A percentile compares a stretch with the other conserved stretches of the same genome.
Conservation (phyloP, 495 filamentous ascomycete genomes). For the Podospora anserina region DNA sequence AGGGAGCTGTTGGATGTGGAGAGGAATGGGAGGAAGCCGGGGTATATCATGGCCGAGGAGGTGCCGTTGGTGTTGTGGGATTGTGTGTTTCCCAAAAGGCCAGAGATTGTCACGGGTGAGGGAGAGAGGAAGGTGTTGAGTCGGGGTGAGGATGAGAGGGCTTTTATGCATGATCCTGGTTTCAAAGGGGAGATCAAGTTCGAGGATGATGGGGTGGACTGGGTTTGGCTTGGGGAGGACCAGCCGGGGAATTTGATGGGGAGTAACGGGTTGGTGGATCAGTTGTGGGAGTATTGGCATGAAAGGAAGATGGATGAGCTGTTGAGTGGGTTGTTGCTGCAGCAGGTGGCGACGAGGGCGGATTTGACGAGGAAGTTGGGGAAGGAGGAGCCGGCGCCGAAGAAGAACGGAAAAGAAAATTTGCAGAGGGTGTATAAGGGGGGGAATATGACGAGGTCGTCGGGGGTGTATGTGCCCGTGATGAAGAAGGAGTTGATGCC, state of each 20-base stretch:
- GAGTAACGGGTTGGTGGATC: slow-evolving; percentile 62
- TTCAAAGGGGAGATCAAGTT: slow-evolving; percentile 32
- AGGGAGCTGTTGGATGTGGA: slow-evolving; percentile 66
- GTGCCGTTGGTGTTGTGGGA: slow-evolving; percentile 91
- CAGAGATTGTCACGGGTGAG: background rate
- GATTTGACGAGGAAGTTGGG: slow-evolving; percentile 25
- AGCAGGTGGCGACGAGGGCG: slow-evolving; percentile 56
- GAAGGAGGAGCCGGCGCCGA: slow-evolving; percentile 13
- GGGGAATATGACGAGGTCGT: slow-evolving; percentile 53
- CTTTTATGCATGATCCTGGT: slow-evolving; percentile 36
- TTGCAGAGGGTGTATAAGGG: slow-evolving; percentile 66
- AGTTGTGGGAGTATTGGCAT: slow-evolving; percentile 79
- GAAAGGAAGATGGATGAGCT: slow-evolving; percentile 85
- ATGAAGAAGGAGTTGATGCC: slow-evolving; percentile 62
- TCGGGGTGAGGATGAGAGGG: background rate
- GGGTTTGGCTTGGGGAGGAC: slow-evolving; percentile 71
- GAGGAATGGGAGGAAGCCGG: slow-evolving; percentile 67
- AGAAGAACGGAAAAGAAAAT: slow-evolving; percentile 34
- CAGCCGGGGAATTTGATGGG: slow-evolving; percentile 52
- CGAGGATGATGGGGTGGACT: slow-evolving; percentile 68
- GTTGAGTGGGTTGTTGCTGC: slow-evolving; percentile 64
- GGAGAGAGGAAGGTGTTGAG: background rate
- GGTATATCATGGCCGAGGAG: slow-evolving; percentile 86
- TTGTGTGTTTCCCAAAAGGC: slow-evolving; percentile 69
- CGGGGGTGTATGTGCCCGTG: slow-evolving; percentile 69